Percentiles rank a stretch among this genome's conserved stretches.
These are phyloP conservation scores for Talaromyces sp. DNA, from an alignment of 2,329 filamentous ascomycete genomes.

Conservation along the genomic window DNA sequence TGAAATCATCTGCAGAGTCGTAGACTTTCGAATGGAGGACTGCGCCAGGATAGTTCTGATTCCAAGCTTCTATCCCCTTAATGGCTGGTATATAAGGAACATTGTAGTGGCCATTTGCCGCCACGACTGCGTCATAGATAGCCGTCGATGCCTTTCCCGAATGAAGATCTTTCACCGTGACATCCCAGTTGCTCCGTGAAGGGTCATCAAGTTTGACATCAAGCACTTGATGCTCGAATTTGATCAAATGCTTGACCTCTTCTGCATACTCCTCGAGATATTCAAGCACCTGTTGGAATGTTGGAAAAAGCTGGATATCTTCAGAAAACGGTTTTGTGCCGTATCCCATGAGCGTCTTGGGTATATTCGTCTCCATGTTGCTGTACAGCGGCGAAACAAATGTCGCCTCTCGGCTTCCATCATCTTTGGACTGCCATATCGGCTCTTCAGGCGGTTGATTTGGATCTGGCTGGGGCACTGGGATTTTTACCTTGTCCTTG, in stretches of 20 bases:
- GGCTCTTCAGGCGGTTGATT: conserved; percentile 59
- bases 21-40: conserved; percentile 78
- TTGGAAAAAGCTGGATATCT: conserved; percentile 67
- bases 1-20: conserved; percentile 58
- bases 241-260: conserved; percentile 62
- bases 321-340: conserved; percentile 62
- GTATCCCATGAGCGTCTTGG: conserved; percentile 73
- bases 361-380: conserved; percentile 79
- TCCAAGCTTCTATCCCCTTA: conserved; percentile 55
- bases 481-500: conserved; percentile 36
- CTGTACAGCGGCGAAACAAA: conserved; percentile 86
- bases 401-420: conserved; percentile 40
- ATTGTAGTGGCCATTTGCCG: conserved; percentile 70
- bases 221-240: conserved; percentile 65
- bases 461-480: conserved; percentile 63
- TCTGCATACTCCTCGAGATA: conserved; percentile 70
- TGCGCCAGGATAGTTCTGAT: conserved; percentile 52
- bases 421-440: conserved; percentile 38
- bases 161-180: conserved; percentile 50
- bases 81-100: conserved; percentile 63
- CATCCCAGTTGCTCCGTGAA: conserved; percentile 50
- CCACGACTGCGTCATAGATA: conserved; percentile 67
- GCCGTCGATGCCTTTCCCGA: conserved; percentile 37
- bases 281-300: conserved; percentile 61
- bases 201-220: conserved; percentile 45